Evolutionary conservation across 495 filamentous ascomycete species (phyloP).

Genomic region (Neurospora discreta): DNA sequence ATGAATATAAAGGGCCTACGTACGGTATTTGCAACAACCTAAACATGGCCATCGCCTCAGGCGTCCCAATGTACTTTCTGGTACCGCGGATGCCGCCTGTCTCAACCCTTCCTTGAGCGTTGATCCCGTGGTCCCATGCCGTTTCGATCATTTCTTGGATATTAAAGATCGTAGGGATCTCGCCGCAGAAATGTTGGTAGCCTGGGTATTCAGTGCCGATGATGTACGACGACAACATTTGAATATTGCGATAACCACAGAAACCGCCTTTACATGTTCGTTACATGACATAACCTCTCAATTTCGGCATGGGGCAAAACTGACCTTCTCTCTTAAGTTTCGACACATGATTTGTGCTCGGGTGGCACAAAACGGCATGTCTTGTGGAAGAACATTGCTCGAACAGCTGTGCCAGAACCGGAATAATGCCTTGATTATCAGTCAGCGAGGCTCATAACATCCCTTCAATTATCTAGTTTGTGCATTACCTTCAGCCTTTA

Average conservation of each 20-base stretch:
- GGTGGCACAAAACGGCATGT: slow-evolving; percentile 70
- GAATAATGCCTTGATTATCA: slow-evolving; percentile 50
- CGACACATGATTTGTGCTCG: slow-evolving; percentile 64
- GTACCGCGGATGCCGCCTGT: slow-evolving; percentile 84
- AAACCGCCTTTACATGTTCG: slow-evolving; percentile 51
- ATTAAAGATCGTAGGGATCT: slow-evolving; percentile 66
- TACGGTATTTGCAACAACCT: slow-evolving; percentile 55
- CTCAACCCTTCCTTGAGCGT: slow-evolving; percentile 58
- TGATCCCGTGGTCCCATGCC: slow-evolving; percentile 84
- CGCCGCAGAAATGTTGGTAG: slow-evolving; percentile 44
- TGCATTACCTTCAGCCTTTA: slow-evolving; percentile 44
- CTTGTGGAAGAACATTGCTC: slow-evolving; percentile 51
- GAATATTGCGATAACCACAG: slow-evolving; percentile 96
- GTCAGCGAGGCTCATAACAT: background rate
- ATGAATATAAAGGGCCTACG: slow-evolving; percentile 36
- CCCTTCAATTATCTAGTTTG: slow-evolving; percentile 14
- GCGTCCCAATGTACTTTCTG: slow-evolving; percentile 90
- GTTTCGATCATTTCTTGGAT: slow-evolving; percentile 84
- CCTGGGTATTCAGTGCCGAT: slow-evolving; percentile 45
- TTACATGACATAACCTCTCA: background rate
- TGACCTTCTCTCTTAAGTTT: slow-evolving; percentile 62
- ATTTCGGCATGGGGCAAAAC: background rate
- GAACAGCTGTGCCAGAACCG: slow-evolving; percentile 60
- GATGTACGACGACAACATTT: slow-evolving; percentile 82
- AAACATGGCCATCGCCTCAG: slow-evolving; percentile 81